Conservation (phyloP, 371 early-diverging fungal species). For the Synchytrium microbalum region DNA sequence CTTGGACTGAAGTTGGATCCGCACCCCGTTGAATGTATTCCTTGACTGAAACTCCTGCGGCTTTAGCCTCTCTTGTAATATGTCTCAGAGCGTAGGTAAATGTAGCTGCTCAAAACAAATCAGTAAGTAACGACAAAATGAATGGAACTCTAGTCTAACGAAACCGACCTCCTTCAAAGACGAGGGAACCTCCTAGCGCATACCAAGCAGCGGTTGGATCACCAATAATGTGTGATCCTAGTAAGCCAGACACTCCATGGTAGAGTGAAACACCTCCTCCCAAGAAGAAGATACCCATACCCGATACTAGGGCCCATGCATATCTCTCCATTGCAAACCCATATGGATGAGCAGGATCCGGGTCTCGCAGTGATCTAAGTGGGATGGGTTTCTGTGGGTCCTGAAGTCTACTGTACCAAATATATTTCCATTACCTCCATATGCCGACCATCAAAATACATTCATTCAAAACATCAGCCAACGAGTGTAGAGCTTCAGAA, state of each 20-base stretch:
- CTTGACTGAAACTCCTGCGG: constrained; percentile 19
- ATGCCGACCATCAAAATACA: constrained; percentile 30
- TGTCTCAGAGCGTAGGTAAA: constrained; percentile 29
- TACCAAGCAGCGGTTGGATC: constrained; percentile 28
- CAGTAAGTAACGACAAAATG: background rate
- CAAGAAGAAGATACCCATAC: constrained; percentile 46
- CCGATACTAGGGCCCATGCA: constrained; percentile 44
- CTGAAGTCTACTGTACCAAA: too few relatives aligned
- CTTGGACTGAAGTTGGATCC: constrained; percentile 37
- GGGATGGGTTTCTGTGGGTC: background rate
- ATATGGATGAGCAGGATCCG: constrained; percentile 40
- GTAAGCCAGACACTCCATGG: constrained; percentile 35
- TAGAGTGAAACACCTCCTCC: constrained; percentile 40
- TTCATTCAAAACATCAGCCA: constrained; percentile 37
- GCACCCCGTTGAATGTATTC: constrained; percentile 29
- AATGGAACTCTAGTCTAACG: background rate
- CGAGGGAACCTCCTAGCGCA: constrained; percentile 29
- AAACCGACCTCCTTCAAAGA: constrained; percentile 30
- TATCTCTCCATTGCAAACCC: constrained; percentile 41
- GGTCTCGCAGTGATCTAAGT: background rate
- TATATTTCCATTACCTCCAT: constrained; percentile 28
- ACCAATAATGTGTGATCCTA: constrained; percentile 22
- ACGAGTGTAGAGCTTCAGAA: constrained; percentile 33
- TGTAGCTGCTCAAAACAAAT: constrained; percentile 16
- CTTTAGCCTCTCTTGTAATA: constrained; percentile 22